These are phyloP conservation scores for Castanopsis chinensis DNA, from an alignment of 306 rosid species.

Conservation along the genomic window DNA sequence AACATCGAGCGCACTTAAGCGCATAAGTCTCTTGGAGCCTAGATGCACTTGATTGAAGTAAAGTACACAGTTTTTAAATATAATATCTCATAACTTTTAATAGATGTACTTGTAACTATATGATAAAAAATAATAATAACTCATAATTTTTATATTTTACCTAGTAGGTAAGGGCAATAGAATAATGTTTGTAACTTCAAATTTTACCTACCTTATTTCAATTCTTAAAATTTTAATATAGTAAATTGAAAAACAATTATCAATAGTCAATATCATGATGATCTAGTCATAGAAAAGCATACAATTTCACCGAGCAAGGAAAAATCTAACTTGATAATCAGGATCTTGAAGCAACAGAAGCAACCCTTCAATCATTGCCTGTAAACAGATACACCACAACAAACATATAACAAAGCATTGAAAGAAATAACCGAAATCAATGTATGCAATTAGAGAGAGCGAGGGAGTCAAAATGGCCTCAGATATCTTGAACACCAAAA, in stretches of 20 bases:
- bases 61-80: too few species aligned
- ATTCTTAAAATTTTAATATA: background rate
- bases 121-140: too few species aligned
- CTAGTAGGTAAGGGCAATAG: too few species aligned
- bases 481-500: background rate
- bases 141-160: too few species aligned
- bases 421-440: constrained; percentile 15
- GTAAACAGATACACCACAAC: constrained; percentile 24
- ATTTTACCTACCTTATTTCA: background rate
- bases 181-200: too few species aligned
- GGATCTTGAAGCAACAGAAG: constrained; percentile 71
- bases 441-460: background rate
- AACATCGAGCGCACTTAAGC: background rate
- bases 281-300: constrained; percentile 60
- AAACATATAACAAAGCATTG: constrained; percentile 17
- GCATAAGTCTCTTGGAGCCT: background rate
- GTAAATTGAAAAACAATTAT: too few species aligned
- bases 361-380: constrained; percentile 73
- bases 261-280: too few species aligned
- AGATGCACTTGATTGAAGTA: too few species aligned
- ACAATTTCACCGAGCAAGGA: constrained; percentile 59
- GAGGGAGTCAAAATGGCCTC: background rate
- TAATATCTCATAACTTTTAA: too few species aligned
- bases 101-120: too few species aligned
- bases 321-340: constrained; percentile 83